These are phyloP conservation scores for Pestalotiopsis sp. DNA, from an alignment of 2,329 filamentous ascomycete species.

Conservation along the genomic window DNA sequence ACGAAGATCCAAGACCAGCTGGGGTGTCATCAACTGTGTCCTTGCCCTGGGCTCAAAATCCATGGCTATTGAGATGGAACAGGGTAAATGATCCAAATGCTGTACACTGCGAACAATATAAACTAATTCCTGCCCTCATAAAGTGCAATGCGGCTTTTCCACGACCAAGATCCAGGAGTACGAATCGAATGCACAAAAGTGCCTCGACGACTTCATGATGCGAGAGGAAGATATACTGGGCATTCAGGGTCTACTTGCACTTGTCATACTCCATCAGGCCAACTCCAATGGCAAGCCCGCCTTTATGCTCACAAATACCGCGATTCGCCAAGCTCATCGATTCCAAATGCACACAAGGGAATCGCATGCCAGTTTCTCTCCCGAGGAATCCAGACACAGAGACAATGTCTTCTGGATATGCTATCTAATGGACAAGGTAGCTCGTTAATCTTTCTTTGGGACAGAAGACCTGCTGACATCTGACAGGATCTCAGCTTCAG, in stretches of 20 bases:
- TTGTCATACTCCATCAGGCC: slow-evolving; percentile 39
- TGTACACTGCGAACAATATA: background rate
- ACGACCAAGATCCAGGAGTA: slow-evolving; percentile 27
- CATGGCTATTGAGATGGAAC: slow-evolving; percentile 20
- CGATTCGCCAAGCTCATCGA: slow-evolving; percentile 38
- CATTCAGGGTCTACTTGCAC: slow-evolving; percentile 39
- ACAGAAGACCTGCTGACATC: slow-evolving; percentile 8
- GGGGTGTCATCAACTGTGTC: slow-evolving; percentile 41
- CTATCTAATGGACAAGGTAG: slow-evolving; percentile 42
- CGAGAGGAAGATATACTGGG: slow-evolving; percentile 39
- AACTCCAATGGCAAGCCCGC: slow-evolving; percentile 38
- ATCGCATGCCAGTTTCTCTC: slow-evolving; percentile 22
- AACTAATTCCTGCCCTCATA: background rate
- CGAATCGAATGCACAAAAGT: slow-evolving; percentile 38
- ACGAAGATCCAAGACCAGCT: slow-evolving; percentile 27
- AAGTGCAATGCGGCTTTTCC: background rate
- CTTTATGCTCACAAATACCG: slow-evolving; percentile 39
- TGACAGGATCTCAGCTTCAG: slow-evolving; percentile 37
- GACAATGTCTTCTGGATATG: slow-evolving; percentile 43
- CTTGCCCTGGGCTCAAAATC: slow-evolving; percentile 37
- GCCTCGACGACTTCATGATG: slow-evolving; percentile 39
- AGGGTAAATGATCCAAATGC: background rate
- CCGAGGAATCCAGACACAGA: slow-evolving; percentile 35
- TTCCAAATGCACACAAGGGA: slow-evolving; percentile 35
- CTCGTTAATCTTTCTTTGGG: too few species aligned